These are phyloP conservation scores for Rhizopus stolonifer DNA, from an alignment of 371 early-diverging fungal genomes.

Conservation along the genomic window DNA sequence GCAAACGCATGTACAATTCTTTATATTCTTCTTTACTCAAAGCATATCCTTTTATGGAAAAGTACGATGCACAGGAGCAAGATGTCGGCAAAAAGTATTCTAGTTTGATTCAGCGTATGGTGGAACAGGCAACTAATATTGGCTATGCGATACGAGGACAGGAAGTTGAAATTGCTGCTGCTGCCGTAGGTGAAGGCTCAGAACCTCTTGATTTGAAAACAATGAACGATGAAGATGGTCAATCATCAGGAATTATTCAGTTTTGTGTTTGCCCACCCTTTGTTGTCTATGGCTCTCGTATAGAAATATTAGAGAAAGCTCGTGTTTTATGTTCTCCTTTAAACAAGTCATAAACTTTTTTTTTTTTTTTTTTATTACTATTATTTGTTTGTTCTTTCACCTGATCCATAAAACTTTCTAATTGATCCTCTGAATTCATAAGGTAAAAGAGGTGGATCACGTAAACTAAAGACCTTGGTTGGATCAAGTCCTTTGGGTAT, in stretches of 20 bases:
- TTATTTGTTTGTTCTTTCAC: constrained; percentile 30
- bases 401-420: constrained; percentile 50
- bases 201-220: constrained; percentile 36
- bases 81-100: constrained; percentile 36
- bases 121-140: constrained; percentile 38
- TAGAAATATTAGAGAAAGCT: constrained; percentile 35
- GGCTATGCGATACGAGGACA: constrained; percentile 48
- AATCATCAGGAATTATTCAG: constrained; percentile 31
- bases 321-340: constrained; percentile 31
- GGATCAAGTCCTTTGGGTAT: constrained; percentile 50
- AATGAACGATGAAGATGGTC: constrained; percentile 41
- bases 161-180: constrained; percentile 47
- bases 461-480: constrained; percentile 42
- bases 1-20: constrained; percentile 35
- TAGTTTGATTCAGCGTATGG: constrained; percentile 28
- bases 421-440: constrained; percentile 56
- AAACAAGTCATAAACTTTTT: not conserved
- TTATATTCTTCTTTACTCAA: constrained; percentile 40
- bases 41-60: constrained; percentile 44
- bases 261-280: constrained; percentile 46
- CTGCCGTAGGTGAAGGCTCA: constrained; percentile 39
- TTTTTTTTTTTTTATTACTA: not conserved
- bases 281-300: constrained; percentile 21
- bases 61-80: constrained; percentile 32
- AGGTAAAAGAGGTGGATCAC: constrained; percentile 61